Base-by-base conservation (phyloP, 2,329 filamentous ascomycete genomes). In the Phyllosticta citriasiana region DNA sequence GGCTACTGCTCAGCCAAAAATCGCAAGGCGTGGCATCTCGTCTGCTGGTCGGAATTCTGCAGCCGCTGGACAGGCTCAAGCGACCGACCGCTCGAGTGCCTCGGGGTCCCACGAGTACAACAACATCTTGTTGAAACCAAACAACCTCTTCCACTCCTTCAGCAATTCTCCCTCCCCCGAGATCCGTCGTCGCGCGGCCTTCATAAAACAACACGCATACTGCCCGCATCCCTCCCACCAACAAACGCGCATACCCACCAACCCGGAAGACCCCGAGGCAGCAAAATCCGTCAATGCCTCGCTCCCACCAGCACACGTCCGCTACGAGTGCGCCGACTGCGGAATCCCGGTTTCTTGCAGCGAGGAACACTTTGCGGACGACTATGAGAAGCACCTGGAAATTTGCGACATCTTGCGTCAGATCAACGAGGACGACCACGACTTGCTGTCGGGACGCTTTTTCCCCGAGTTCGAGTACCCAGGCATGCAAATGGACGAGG, bases 391-490 rank as follows among this genome's bases (percentile, higher is more conserved):
- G 19, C 94, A 99, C 74, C 74, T 99, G 63, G 84, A 97, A 71
- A 87, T 99, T 40, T 99, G 94, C 74, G 93, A 99, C 69, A 89
- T 89, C 0, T 78, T 99, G 61, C 82, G 88, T 66, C 88, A 97
- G 76, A 93, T 96, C 76, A 99, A 99, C 67, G 94, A 99, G 77
- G 94, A 99, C 71, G 94, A 99, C 67, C 95, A 99, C 71, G 94
- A 99, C 73, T 77, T 99, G 66, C 82, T 88, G 57, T 96, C 91
- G 19, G 94, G 94, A 3, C 84, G 94, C 27, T 88, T 91, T 74
- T 99, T 99, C 75, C 87, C 89, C 14, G 95, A 99, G 74, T 97
- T 96, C 70, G 86, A 92, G 64, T 96, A 96, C 71, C 91, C 94
- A 0, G 89, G 88, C 14, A 82, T 87, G 60, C 92, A 97, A 77